These are phyloP conservation scores for Moricandia moricandioides DNA, from an alignment of 345 rosid genomes.

Conservation along the genomic window DNA sequence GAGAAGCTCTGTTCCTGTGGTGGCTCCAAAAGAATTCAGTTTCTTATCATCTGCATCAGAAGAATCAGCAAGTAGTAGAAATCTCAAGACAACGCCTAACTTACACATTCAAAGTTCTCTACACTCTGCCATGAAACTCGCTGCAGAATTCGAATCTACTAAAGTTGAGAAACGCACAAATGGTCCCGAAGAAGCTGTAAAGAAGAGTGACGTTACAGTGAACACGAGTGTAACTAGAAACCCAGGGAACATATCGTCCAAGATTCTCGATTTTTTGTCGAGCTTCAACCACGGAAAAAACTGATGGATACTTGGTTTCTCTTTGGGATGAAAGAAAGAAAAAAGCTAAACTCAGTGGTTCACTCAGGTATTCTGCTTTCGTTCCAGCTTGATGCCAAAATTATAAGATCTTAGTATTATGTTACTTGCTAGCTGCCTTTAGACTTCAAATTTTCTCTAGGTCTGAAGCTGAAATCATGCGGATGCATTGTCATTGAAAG, in stretches of 20 bases:
- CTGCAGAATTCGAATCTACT: slow-evolving; percentile 54
- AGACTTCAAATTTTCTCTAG: neutral
- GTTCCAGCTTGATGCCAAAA: neutral
- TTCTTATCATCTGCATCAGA: slow-evolving; percentile 21
- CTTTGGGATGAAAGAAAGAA: neutral
- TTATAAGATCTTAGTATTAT: neutral
- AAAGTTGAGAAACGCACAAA: slow-evolving; percentile 35
- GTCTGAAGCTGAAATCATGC: slow-evolving; percentile 13
- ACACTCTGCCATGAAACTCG: slow-evolving; percentile 58
- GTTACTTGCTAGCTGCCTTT: slow-evolving; percentile 4
- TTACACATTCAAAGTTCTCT: slow-evolving; percentile 46
- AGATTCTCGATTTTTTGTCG: slow-evolving; percentile 58
- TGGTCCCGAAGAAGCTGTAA: slow-evolving; percentile 15
- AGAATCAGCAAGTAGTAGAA: slow-evolving; percentile 22
- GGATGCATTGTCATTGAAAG: neutral
- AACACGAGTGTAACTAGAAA: slow-evolving; percentile 14
- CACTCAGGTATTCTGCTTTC: slow-evolving; percentile 8
- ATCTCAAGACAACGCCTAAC: slow-evolving; percentile 40
- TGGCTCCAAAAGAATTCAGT: slow-evolving; percentile 20
- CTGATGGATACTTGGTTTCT: neutral
- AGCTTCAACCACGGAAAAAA: slow-evolving; percentile 27
- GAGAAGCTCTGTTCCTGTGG: slow-evolving; percentile 10
- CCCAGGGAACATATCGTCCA: slow-evolving; percentile 45
- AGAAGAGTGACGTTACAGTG: slow-evolving; percentile 21
- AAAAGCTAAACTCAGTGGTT: neutral